A percentile compares a stretch with the other conserved stretches of the same genome.
These are phyloP conservation scores for Saccharomycopsis sp. DNA, from an alignment of 805 yeast species.

Conservation along the genomic window DNA sequence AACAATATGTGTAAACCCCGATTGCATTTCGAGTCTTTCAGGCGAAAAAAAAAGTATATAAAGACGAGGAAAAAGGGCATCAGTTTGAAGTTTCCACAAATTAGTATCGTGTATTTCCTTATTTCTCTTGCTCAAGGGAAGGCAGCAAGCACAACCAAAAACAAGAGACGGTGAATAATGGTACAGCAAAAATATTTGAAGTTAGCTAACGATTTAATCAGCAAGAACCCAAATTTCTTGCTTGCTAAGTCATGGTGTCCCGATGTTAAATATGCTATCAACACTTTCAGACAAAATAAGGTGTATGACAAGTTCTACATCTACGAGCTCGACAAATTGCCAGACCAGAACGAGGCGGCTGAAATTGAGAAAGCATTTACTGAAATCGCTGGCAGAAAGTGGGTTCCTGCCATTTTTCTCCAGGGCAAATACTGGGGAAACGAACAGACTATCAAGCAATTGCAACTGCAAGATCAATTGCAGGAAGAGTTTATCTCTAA, in stretches of 20 bases:
- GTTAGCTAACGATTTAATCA: constrained; percentile 42
- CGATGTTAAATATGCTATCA: constrained; percentile 60
- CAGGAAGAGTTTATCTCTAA: background rate
- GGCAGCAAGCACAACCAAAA: no score
- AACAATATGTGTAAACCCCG: background rate
- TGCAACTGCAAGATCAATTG: constrained; percentile 18
- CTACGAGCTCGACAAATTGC: constrained; percentile 55
- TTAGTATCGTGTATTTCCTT: background rate
- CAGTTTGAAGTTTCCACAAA: background rate
- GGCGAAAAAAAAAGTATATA: background rate
- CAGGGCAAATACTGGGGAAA: constrained; percentile 54
- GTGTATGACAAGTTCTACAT: constrained; percentile 43
- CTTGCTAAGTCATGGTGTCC: constrained; percentile 74
- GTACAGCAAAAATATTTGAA: constrained; percentile 24
- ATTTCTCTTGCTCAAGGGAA: background rate
- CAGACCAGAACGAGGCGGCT: constrained; percentile 41
- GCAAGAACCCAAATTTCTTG: constrained; percentile 44
- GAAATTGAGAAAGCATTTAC: constrained; percentile 51
- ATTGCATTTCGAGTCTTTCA: background rate
- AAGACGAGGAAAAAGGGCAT: constrained; percentile 1
- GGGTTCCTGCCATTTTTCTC: constrained; percentile 66
- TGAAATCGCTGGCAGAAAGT: constrained; percentile 49
- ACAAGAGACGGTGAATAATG: constrained; percentile 4
- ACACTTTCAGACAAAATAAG: constrained; percentile 46
- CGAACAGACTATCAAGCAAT: constrained; percentile 38